Evolutionary conservation across 2,329 filamentous ascomycete species (phyloP).

Genomic region (Colletotrichum chlorophyti): DNA sequence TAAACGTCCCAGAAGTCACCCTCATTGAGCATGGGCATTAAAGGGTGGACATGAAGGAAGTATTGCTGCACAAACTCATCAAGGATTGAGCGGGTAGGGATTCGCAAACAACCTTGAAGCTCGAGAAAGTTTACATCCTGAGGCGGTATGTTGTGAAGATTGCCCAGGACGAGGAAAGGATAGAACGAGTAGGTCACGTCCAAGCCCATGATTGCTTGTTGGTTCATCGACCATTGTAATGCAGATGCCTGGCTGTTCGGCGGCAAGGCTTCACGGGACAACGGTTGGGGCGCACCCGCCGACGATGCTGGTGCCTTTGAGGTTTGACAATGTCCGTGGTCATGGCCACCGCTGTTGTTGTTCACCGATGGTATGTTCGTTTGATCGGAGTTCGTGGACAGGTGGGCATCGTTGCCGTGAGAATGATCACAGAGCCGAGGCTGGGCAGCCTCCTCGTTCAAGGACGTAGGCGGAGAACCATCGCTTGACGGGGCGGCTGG

Average conservation of each 20-base stretch:
- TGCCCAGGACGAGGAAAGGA: conserved; percentile 47
- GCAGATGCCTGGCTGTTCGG: neutral
- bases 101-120: conserved; percentile 51
- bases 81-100: conserved; percentile 48
- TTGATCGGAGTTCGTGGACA: neutral
- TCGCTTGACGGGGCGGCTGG: conserved; percentile 37
- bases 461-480: conserved; percentile 32
- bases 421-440: neutral
- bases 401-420: neutral
- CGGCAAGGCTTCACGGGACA: neutral
- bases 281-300: conserved; percentile 19
- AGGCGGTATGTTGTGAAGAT: conserved; percentile 42
- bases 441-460: neutral
- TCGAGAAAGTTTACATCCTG: conserved; percentile 56
- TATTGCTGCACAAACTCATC: conserved; percentile 57
- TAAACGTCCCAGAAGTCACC: conserved; percentile 54
- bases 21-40: conserved; percentile 52
- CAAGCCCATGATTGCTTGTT: conserved; percentile 35
- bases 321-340: neutral
- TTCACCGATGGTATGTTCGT: conserved; percentile 2
- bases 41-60: conserved; percentile 53
- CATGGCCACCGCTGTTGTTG: neutral
- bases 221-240: conserved; percentile 35
- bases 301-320: neutral
- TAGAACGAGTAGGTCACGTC: conserved; percentile 51